Evolutionary conservation across 1,139 yeast genomes (phyloP), one percentile per base, ranked within the genome.

Genomic region (Geotrichum klebahnii): DNA sequence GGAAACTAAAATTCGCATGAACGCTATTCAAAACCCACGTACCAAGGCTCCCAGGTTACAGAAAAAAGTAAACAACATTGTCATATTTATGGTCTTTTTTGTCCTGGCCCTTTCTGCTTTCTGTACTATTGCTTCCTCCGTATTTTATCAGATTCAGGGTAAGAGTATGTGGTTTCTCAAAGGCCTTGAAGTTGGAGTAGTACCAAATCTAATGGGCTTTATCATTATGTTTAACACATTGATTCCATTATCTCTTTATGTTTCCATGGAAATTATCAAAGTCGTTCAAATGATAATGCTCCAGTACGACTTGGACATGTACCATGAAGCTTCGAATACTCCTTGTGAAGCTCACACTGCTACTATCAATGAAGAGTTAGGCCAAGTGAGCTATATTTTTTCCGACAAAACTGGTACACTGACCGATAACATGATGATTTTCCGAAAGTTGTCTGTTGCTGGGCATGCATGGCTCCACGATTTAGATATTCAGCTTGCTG

Each of bases 401-500:
- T 86, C 96, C 57, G 99, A 94, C 67, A 94, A 94, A 67, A 94
- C 98, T 0, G 99, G 99, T 12, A 94, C 98, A 0, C 74, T 94
- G 54, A 94, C 99, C 0, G 96, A 89, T 61, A 89, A 89, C 64
- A 70, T 80, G 59, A 89, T 89, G 97, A 71, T 88, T 24, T 89
- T 89, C 64, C 74, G 95, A 47, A 88, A 87, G 60, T 78, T 89
- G 57, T 80, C 92, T 20, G 82, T 89, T 4, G 84, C 86, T 54
- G 99, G 99, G 1, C 77, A 84, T 3, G 81, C 95, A 5, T 92
- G 97, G 96, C 62, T 82, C 6, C 98, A 92, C 68, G 89, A 84
- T 58, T 67, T 82, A 23, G 92, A 82, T 58, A 55, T 76, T 9
- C 66, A 75, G 55, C 59, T 72, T 36, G 58, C 63, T 55, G 55